Evolutionary conservation across 345 rosid species (phyloP).

Genomic region (Microthlaspi erraticum): DNA sequence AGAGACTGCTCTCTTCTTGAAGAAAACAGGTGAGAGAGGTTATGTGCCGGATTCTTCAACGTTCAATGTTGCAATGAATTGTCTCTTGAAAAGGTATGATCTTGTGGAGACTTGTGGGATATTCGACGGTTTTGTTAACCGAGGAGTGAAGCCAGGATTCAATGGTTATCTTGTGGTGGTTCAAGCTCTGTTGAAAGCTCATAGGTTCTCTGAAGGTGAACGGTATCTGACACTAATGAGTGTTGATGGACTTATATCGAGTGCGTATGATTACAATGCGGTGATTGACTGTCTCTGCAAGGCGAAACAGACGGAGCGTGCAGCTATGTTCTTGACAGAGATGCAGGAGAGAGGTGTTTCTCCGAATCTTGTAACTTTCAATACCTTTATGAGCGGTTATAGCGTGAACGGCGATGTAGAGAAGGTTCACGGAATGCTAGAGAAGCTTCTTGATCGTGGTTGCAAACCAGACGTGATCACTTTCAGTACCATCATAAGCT

Average conservation of each 20-base stretch:
- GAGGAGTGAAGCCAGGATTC: conserved; percentile 71
- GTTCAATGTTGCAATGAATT: conserved; percentile 60
- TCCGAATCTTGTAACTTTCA: conserved; percentile 84
- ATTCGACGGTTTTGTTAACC: conserved; percentile 54
- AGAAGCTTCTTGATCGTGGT: conserved; percentile 62
- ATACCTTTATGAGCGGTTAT: conserved; percentile 70
- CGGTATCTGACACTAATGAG: conserved; percentile 56
- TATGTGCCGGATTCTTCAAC: conserved; percentile 62
- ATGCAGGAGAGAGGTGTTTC: conserved; percentile 59
- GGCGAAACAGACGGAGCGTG: conserved; percentile 56
- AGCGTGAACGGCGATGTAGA: conserved; percentile 55
- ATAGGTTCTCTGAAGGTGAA: conserved; percentile 58
- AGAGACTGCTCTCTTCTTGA: conserved; percentile 67
- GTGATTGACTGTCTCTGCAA: conserved; percentile 83
- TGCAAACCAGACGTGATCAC: conserved; percentile 77
- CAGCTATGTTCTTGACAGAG: conserved; percentile 51
- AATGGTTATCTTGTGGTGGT: conserved; percentile 58
- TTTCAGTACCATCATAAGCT: conserved; percentile 73
- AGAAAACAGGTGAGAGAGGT: conserved; percentile 56
- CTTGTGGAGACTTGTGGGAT: conserved; percentile 61
- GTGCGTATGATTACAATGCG: conserved; percentile 69
- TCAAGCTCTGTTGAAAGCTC: conserved; percentile 61
- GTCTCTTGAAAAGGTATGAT: conserved; percentile 67
- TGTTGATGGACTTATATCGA: conserved; percentile 54
- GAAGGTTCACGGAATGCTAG: conserved; percentile 51